Base-by-base conservation (phyloP, 2,329 filamentous ascomycete genomes). In the Metarhizium sp. region DNA sequence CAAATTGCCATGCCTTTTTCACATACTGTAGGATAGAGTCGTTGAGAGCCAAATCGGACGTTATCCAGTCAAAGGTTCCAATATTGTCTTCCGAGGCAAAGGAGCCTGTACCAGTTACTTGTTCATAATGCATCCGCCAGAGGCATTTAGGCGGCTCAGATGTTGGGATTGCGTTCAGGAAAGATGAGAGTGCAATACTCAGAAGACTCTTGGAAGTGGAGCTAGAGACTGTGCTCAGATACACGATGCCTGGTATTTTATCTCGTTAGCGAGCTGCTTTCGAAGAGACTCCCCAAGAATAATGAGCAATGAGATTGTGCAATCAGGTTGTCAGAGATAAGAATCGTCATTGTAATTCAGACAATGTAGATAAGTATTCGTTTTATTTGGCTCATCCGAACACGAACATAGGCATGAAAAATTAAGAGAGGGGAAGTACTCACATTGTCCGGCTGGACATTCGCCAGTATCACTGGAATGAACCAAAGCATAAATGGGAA, bases 321-420 rank as follows among this genome's bases (percentile, higher is more conserved):
- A 32, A 83, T 95, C 90, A 95, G 90, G 76, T 86, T 90, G 85
- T 92, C 86, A 92, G 87, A 91, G 84, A 81, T 78, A 78, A 78
- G 80, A 53, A 80, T 94, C 91, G 85, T 95, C 92, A 95, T 75
- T 80, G 80, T 72, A 76, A 75, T 87, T 95, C 92, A 92, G 92
- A 88, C 91, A 97, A 97, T 96, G 92, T 97, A 96, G 92, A 96
- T 97, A 97, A 97, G 92, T 92, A 90, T 94, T 95, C 80, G 73
- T 78, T 78, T 74, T 72, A 57, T 52, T 50, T 81, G 74, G 73
- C 79, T 96, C 92, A 97, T 96, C 92, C 91, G 87, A 78, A 80
- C 73, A 79, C 72, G 78, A 69, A 65, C 49, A 54, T 14, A 52
- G 43, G 55, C 58, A 57, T 60, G 59, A 20, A 6, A 40, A 5